phyloP scores from a whole-genome alignment of 768 basidiomycete genomes.

The Pholiota conissans region DNA sequence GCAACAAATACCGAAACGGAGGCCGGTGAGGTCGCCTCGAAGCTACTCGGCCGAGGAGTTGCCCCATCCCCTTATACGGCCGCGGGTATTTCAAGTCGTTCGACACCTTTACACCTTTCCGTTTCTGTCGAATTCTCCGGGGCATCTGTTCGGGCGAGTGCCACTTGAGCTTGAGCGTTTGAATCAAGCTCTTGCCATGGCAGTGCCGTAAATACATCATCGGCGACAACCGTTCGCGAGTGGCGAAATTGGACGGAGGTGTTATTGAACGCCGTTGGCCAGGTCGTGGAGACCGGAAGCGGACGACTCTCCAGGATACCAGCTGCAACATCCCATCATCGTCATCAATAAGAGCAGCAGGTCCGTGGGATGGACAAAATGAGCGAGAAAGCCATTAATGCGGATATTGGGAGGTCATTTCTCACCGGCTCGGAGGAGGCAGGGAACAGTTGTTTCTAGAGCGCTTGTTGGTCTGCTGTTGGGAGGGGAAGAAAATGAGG shows the following conservation, averaged over 20 bases:
- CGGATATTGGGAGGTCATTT: constrained; percentile 10
- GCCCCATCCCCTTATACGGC: not conserved
- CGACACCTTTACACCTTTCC: not conserved
- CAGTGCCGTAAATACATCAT: not conserved
- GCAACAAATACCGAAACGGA: not conserved
- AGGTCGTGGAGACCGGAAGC: constrained; percentile 48
- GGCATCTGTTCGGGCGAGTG: not conserved
- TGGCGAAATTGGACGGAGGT: constrained; percentile 51
- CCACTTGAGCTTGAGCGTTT: not conserved
- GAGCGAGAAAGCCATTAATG: constrained; percentile 10
- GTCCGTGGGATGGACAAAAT: not conserved
- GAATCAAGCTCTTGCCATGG: not conserved
- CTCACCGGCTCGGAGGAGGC: constrained; percentile 55
- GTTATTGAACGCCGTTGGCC: constrained; percentile 69
- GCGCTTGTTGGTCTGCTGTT: constrained; percentile 53
- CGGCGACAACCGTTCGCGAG: not conserved
- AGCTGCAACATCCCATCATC: constrained; percentile 32
- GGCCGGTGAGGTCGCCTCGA: constrained; percentile 1
- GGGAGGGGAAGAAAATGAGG: constrained; percentile 11
- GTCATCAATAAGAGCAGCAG: not conserved
- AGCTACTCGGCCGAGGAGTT: constrained; percentile 10
- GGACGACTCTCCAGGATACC: constrained; percentile 46
- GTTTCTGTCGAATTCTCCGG: not conserved
- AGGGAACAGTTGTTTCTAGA: constrained; percentile 52
- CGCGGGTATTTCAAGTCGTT: not conserved